Conservation (phyloP, 768 basidiomycete species). For the Neoboletus subvelutipes region DNA sequence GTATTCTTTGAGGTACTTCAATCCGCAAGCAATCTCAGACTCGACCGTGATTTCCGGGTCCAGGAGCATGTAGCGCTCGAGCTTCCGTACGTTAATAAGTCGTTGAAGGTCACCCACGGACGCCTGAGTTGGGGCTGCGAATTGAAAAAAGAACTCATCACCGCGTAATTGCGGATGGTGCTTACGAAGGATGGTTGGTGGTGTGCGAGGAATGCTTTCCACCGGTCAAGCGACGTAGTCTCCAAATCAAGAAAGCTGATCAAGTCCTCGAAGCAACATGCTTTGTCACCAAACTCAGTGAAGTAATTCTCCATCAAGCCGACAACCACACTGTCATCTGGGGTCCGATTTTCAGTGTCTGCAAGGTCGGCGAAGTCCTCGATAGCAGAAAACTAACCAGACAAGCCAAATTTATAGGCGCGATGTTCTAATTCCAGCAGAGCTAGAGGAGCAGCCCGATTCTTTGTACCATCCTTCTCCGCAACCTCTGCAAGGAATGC, state of each 20-base stretch:
- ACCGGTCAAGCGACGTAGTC: conserved; percentile 45
- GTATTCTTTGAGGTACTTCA: conserved; percentile 59
- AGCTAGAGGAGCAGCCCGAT: conserved; percentile 73
- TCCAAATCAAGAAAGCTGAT: conserved; percentile 59
- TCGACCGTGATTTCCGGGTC: conserved; percentile 52
- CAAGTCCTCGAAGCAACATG: conserved; percentile 87
- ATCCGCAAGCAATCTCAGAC: conserved; percentile 52
- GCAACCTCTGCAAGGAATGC: conserved; percentile 57
- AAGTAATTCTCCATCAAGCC: conserved; percentile 67
- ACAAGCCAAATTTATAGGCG: conserved; percentile 45
- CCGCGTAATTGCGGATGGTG: conserved; percentile 20
- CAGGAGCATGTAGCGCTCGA: conserved; percentile 61
- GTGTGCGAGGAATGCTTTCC: conserved; percentile 53
- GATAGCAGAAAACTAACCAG: conserved; percentile 32
- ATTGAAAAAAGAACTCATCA: conserved; percentile 19
- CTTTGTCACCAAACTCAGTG: conserved; percentile 70
- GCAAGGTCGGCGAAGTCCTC: not conserved
- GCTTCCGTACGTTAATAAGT: conserved; percentile 72
- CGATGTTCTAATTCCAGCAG: conserved; percentile 75
- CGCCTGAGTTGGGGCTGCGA: conserved; percentile 36
- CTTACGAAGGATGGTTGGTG: conserved; percentile 50
- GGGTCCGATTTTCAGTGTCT: conserved; percentile 3
- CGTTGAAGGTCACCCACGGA: conserved; percentile 57
- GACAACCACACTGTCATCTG: conserved; percentile 48
- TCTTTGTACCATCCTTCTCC: conserved; percentile 63